Base-by-base conservation (phyloP, 306 rosid genomes). In the Medicago ruthenica region DNA sequence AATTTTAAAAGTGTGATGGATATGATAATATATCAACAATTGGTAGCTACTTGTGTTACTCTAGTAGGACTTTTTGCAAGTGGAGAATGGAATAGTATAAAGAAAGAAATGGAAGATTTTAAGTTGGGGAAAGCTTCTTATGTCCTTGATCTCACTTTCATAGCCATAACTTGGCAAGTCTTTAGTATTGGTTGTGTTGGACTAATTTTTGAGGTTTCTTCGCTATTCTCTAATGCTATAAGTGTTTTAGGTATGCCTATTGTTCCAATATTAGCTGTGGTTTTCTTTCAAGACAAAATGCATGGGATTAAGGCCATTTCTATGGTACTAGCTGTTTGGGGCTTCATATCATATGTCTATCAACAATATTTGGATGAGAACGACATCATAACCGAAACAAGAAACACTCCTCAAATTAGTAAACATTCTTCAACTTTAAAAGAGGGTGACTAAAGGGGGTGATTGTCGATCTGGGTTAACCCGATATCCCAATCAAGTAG, bases 251-350 rank as follows among this genome's bases (percentile, higher is more conserved):
- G 81, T 5, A n/a, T 71, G 18, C 81, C 85, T 42, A 44, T 81
- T 54, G 65, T 71, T 71, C 85, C 85, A 15, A 64, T 81, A 20
- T 44, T 76, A 16, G 85, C 85, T 4, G 81, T 81, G 27, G 0
- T 76, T 1, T 14, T 81, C 18, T 81, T 81, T 76, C 74, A 71
- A 8, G 85, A 81, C 20, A 76, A 44, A 71, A 81, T 81, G 81
- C 4, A 71, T 36, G 81, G 85, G 36, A 45, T 81, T 7, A 81
- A 81, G 65, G 75, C 27, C 8, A 76, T 81, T 0, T 81, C 85
- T 64, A 76, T 81, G 85, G 66, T 76, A 15, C 75, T 81, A 11
- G 85, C 81, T 63, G 24, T 76, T 16, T 76, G 85, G 85, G 85
- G 85, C 0, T 44, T 81, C 37, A 3, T 64, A 11, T 81, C 85